A percentile compares a stretch with the other conserved stretches of the same genome.
These are phyloP conservation scores for Penicillium mononematosum DNA, from an alignment of 495 filamentous ascomycete species.

Conservation along the genomic window DNA sequence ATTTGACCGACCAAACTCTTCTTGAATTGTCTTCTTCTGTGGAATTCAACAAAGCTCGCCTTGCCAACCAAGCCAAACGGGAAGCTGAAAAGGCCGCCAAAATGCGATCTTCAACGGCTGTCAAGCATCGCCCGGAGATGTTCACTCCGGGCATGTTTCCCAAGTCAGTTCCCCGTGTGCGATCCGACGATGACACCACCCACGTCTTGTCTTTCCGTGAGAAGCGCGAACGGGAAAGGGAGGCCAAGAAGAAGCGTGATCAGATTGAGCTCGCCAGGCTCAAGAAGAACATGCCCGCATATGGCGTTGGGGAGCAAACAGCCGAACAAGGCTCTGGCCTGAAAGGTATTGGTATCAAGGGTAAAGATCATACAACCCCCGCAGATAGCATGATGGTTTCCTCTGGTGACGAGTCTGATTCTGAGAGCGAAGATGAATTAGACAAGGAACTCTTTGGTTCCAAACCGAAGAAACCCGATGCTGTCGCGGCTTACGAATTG, in stretches of 20 bases:
- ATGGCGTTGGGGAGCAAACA: conserved; percentile 56
- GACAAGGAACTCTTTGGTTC: conserved; percentile 61
- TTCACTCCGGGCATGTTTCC: conserved; percentile 23
- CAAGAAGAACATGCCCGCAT: conserved; percentile 52
- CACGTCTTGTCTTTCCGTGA: conserved; percentile 57
- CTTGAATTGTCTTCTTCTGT: conserved; percentile 48
- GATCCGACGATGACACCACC: conserved; percentile 37
- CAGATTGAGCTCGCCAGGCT: conserved; percentile 64
- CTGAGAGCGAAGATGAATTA: conserved; percentile 67
- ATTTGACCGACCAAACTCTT: conserved; percentile 41
- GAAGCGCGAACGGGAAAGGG: conserved; percentile 67
- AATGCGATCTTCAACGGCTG: conserved; percentile 31
- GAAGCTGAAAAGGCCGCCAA: conserved; percentile 36
- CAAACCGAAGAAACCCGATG: conserved; percentile 44
- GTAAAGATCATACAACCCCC: conserved; percentile 71
- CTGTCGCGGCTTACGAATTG: conserved; percentile 54
- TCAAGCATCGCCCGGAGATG: conserved; percentile 11
- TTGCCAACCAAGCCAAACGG: conserved; percentile 38
- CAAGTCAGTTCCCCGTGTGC: conserved; percentile 31
- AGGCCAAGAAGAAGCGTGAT: conserved; percentile 71
- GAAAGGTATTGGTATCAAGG: conserved; percentile 69
- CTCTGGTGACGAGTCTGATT: conserved; percentile 68
- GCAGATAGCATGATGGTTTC: conserved; percentile 86
- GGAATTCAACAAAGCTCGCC: conserved; percentile 47
- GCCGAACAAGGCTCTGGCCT: conserved; percentile 76